These are phyloP conservation scores for Porogramme epimiltina DNA, from an alignment of 1,284 basidiomycete species.

Conservation along the genomic window DNA sequence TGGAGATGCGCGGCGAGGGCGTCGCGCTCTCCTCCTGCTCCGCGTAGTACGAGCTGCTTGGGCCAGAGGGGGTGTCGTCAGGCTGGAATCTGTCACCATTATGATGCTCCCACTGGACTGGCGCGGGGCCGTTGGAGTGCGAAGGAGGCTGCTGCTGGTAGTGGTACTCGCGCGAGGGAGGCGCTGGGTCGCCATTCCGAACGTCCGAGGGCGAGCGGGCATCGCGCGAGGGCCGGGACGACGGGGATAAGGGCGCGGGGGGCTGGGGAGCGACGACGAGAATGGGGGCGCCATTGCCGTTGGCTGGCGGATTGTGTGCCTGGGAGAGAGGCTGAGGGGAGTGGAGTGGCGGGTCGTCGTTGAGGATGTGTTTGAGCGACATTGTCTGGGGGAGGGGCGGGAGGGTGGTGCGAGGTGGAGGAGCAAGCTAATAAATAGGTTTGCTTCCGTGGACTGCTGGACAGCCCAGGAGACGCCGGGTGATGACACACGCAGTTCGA, in stretches of 20 bases:
- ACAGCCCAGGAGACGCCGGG: constrained; percentile 22
- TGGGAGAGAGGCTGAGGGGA: constrained; percentile 23
- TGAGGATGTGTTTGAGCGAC: constrained; percentile 77
- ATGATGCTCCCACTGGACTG: constrained; percentile 43
- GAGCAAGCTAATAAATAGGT: constrained; percentile 22
- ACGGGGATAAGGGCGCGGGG: constrained; percentile 20
- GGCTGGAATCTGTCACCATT: constrained; percentile 39
- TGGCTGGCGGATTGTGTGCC: constrained; percentile 3
- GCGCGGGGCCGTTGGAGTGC: neutral
- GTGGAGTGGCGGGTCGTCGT: constrained; percentile 53
- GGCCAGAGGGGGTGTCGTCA: constrained; percentile 39
- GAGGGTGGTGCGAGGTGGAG: constrained; percentile 21
- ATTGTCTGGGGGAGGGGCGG: constrained; percentile 38
- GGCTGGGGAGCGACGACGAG: constrained; percentile 25
- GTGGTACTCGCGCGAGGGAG: constrained; percentile 29
- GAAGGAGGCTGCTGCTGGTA: constrained; percentile 36
- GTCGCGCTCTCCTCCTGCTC: constrained; percentile 30
- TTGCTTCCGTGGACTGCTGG: constrained; percentile 24
- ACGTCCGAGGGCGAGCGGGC: constrained; percentile 29
- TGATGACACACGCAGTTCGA: constrained; percentile 20
- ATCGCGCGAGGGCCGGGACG: constrained; percentile 25
- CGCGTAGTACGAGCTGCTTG: constrained; percentile 40
- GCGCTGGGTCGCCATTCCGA: constrained; percentile 31
- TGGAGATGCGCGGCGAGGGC: constrained; percentile 30
- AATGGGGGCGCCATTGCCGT: constrained; percentile 19